Evolutionary conservation across 2,329 filamentous ascomycete species (phyloP), one percentile per base, ranked within the genome.

Genomic region (Calonectria pseudoturangicola): DNA sequence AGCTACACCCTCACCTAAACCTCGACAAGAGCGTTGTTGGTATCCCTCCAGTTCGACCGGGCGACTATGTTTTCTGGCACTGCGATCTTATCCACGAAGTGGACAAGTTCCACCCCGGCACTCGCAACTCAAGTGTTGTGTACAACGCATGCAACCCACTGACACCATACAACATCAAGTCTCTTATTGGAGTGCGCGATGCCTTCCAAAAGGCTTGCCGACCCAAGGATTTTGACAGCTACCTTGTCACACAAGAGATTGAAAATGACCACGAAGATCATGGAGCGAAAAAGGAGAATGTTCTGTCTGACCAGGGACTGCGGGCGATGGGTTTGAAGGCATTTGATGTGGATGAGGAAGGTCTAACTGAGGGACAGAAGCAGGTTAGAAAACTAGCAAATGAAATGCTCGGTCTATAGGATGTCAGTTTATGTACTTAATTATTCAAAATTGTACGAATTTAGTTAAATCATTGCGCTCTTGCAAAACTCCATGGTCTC

Each of bases 121-220:
- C 85, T 2, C 82, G 85, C 0, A 95, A 97, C 80, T 94, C 93
- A 0, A 94, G 91, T 75, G 95, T 97, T 2, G 48, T 27, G 66
- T 97, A 97, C 78, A 97, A 97, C 66, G 95, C 95, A 0, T 92
- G 93, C 0, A 95, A 93, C 67, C 94, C 95, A 0, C 87, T 94
- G 43, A 96, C 93, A 12, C 54, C 54, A 18, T 60, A 60, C 36
- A 60, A 60, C 54, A 60, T 60, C 54, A 60, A 60, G 15, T 60
- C 54, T 15, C 54, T 60, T 2, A 13, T 41, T 2, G 54, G 54
- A 5, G 54, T 60, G 33, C 54, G 54, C 16, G 33, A 60, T 41
- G 54, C 54, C 15, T 60, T 60, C 33, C 36, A 60, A 21, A 60
- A 60, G 13, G 54, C 33, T 16, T 12, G 54, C 18, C 13, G 54